phyloP scores from a whole-genome alignment of 2,329 filamentous ascomycete genomes.

The Diaporthe capsici region DNA sequence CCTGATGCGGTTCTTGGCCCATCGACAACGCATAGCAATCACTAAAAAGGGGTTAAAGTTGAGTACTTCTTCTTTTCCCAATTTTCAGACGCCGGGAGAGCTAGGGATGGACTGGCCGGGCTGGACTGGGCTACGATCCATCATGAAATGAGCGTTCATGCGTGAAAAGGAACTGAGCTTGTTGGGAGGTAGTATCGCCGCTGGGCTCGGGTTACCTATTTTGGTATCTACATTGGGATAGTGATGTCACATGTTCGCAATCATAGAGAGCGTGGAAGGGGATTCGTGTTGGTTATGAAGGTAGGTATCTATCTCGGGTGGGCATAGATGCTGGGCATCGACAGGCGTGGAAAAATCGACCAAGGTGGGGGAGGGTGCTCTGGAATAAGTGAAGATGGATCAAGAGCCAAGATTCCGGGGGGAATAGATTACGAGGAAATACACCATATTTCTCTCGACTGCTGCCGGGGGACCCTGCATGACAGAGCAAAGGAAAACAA shows the following conservation, averaged over 20 bases:
- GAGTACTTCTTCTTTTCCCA: not conserved
- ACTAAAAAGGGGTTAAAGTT: not conserved
- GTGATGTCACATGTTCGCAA: not conserved
- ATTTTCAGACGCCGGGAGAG: not conserved
- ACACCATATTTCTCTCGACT: not conserved
- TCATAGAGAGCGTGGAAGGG: not conserved
- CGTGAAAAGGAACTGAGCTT: not conserved
- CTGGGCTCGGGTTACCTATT: not conserved
- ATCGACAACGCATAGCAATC: not conserved
- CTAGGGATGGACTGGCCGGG: not conserved
- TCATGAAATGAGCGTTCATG: no score
- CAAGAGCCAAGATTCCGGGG: not conserved
- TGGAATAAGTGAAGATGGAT: not conserved
- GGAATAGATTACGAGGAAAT: not conserved
- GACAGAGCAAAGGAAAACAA: not conserved
- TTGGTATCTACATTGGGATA: no score
- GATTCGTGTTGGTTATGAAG: not conserved
- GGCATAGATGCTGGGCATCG: slow-evolving; percentile 1
- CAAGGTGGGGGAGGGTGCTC: not conserved
- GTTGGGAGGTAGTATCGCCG: not conserved
- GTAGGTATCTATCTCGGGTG: slow-evolving; percentile 24
- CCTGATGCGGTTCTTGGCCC: not conserved
- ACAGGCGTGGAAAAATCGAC: slow-evolving; percentile 7
- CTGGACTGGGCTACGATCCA: not conserved
- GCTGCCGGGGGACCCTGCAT: not conserved